phyloP scores from a whole-genome alignment of 352 stramenopile genomes.

The Globisporangium paddicum region DNA sequence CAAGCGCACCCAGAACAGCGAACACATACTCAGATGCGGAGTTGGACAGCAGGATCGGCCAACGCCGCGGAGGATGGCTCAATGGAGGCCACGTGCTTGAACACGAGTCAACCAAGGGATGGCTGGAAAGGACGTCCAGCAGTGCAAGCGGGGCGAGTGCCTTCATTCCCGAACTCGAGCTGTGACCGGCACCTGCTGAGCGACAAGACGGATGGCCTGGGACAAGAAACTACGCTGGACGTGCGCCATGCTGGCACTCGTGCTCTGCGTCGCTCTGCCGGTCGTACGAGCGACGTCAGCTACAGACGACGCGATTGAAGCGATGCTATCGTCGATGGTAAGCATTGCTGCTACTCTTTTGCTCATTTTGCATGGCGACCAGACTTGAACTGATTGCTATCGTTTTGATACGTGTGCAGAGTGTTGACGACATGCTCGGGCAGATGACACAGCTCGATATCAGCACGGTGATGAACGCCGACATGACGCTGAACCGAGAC shows the following conservation, averaged over 20 bases:
- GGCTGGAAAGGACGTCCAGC: not conserved
- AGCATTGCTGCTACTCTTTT: not conserved
- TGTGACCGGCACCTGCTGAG: not conserved
- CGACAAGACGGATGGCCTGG: not conserved
- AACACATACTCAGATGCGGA: conserved; percentile 1
- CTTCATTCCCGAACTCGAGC: conserved; percentile 1
- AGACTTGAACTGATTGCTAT: no score
- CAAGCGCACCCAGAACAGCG: no score
- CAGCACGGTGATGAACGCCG: conserved; percentile 58
- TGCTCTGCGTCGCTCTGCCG: not conserved
- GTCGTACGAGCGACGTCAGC: not conserved
- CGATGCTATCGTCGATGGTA: conserved; percentile 11
- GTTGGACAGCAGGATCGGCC: conserved; percentile 3
- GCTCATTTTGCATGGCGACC: no score
- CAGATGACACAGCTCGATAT: conserved; percentile 93
- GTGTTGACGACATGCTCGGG: conserved; percentile 55
- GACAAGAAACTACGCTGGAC: not conserved
- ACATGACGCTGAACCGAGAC: conserved; percentile 58
- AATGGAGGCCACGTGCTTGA: not conserved
- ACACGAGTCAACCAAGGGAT: not conserved
- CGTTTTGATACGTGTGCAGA: no score
- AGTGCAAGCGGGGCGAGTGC: no score
- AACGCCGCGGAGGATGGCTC: not conserved
- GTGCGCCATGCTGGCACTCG: not conserved
- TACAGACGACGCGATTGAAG: not conserved